phyloP scores from a whole-genome alignment of 1,284 basidiomycete species.

The Trichosporon inkin region DNA sequence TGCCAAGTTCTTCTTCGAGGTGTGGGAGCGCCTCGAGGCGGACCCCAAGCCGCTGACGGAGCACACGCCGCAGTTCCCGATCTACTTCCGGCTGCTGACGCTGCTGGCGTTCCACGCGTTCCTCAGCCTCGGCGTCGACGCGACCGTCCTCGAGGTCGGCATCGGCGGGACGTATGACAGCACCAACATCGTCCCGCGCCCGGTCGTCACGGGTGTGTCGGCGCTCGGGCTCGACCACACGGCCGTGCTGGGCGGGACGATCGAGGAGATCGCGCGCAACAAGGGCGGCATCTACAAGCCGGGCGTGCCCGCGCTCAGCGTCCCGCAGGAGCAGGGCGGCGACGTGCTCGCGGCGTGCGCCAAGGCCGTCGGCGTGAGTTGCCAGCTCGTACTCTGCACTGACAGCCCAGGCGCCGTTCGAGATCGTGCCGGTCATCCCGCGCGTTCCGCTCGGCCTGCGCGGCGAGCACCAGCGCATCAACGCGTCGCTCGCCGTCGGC shows the following conservation, averaged over 20 bases:
- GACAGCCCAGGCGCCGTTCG: slow-evolving; percentile 39
- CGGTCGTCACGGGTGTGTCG: slow-evolving; percentile 83
- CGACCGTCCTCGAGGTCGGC: slow-evolving; percentile 93
- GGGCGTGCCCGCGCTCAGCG: slow-evolving; percentile 78
- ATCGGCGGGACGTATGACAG: slow-evolving; percentile 93
- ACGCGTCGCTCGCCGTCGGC: slow-evolving; percentile 81
- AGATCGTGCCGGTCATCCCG: slow-evolving; percentile 38
- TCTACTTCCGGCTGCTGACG: slow-evolving; percentile 92
- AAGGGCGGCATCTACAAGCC: slow-evolving; percentile 97
- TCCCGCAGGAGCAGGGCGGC: slow-evolving; percentile 67
- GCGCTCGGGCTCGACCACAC: slow-evolving; percentile 92
- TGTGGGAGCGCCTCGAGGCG: slow-evolving; percentile 83
- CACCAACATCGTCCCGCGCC: slow-evolving; percentile 90
- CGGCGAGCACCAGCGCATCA: slow-evolving; percentile 83
- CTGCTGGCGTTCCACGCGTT: slow-evolving; percentile 90
- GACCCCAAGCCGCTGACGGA: slow-evolving; percentile 61
- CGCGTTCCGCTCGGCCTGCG: slow-evolving; percentile 63
- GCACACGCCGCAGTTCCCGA: slow-evolving; percentile 62
- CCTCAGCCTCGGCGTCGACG: slow-evolving; percentile 65
- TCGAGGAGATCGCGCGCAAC: slow-evolving; percentile 87
- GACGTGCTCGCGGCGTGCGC: slow-evolving; percentile 66
- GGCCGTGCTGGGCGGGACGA: slow-evolving; percentile 81
- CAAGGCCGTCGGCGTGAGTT: slow-evolving; percentile 59
- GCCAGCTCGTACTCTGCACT: neutral
- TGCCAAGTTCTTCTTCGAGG: slow-evolving; percentile 88